Evolutionary conservation across 164 flowering plant species (phyloP).

Genomic region (Cinnamomum micranthum): DNA sequence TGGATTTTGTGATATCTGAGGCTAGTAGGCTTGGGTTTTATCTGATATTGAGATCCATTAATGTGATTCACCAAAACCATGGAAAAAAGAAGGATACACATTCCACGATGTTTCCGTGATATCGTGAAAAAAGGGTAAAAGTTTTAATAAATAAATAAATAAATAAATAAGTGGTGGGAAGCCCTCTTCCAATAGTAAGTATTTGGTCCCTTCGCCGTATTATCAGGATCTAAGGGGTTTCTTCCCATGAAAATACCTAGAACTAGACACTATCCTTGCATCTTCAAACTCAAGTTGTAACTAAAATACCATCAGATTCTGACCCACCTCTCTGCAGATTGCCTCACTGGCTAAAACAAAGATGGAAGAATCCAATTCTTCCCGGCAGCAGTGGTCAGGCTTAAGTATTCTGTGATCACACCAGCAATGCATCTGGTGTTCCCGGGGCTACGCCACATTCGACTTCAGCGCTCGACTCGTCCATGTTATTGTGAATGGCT

Average conservation of each 20-base stretch:
- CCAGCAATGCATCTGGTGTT: not conserved
- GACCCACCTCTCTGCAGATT: conserved; percentile 4
- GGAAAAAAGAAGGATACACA: too few species aligned
- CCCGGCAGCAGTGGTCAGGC: conserved; percentile 8
- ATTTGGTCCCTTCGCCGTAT: too few species aligned
- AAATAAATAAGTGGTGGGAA: too few species aligned
- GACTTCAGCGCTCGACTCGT: conserved; percentile 4
- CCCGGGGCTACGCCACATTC: conserved; percentile 11
- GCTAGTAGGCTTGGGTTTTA: conserved; percentile 38
- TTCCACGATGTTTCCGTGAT: too few species aligned
- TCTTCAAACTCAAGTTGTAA: not conserved
- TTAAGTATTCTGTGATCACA: conserved; percentile 3
- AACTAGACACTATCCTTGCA: too few species aligned
- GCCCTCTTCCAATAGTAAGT: too few species aligned
- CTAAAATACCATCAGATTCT: conserved; percentile 4
- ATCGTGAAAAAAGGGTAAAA: too few species aligned
- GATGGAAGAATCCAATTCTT: conserved; percentile 8
- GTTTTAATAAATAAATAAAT: too few species aligned
- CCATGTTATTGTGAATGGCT: too few species aligned
- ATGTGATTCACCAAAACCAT: too few species aligned
- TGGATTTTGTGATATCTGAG: conserved; percentile 58
- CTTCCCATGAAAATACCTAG: too few species aligned
- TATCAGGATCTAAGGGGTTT: too few species aligned
- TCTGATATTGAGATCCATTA: conserved; percentile 32
- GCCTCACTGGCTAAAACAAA: not conserved